Conservation (phyloP, 805 yeast species). For the Kurtzmaniella fragi region DNA sequence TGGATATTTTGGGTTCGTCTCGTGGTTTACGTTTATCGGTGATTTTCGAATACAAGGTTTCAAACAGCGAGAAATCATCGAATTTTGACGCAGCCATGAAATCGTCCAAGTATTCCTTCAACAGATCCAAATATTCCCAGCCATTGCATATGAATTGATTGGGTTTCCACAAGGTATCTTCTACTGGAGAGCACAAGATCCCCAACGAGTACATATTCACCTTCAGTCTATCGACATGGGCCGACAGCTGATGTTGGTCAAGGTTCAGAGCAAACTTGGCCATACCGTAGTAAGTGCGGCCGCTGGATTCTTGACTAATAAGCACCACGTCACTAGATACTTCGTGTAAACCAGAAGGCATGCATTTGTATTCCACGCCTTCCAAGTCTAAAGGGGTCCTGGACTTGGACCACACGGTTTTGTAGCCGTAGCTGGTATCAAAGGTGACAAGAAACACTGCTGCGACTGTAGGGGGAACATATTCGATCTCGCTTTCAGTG, state of each 20-base stretch:
- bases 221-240: slow-evolving; percentile 15
- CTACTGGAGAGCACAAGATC: slow-evolving; percentile 26
- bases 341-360: slow-evolving; percentile 41
- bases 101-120: slow-evolving; percentile 20
- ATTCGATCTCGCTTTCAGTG: neutral
- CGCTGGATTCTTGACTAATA: slow-evolving; percentile 21
- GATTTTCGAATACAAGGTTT: slow-evolving; percentile 11
- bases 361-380: slow-evolving; percentile 34
- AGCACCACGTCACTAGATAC: slow-evolving; percentile 22
- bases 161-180: slow-evolving; percentile 25
- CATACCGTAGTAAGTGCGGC: slow-evolving; percentile 28
- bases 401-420: slow-evolving; percentile 28
- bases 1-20: slow-evolving; percentile 8
- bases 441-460: slow-evolving; percentile 32
- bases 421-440: slow-evolving; percentile 31
- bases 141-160: slow-evolving; percentile 31
- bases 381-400: slow-evolving; percentile 11
- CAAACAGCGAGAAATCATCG: slow-evolving; percentile 14
- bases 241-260: neutral
- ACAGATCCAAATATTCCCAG: slow-evolving; percentile 29
- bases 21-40: slow-evolving; percentile 4
- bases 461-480: slow-evolving; percentile 21
- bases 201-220: slow-evolving; percentile 39
- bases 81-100: slow-evolving; percentile 11
- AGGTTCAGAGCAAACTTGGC: slow-evolving; percentile 25